Evolutionary conservation across 2,329 filamentous ascomycete species (phyloP).

Genomic region (Diaporthe destruens): DNA sequence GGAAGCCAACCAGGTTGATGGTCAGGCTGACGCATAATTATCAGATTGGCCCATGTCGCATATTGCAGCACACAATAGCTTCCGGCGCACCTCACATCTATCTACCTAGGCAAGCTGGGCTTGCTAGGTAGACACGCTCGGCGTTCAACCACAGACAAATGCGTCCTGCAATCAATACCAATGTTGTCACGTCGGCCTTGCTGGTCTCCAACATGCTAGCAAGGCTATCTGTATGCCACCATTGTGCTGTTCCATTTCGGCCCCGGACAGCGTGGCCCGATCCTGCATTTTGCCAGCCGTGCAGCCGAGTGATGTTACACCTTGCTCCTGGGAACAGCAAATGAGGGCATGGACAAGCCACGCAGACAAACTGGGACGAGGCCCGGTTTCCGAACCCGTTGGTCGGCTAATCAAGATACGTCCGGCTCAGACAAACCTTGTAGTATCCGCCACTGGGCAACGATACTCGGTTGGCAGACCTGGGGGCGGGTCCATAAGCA

Average conservation of each 20-base stretch:
- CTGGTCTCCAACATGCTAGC: background rate
- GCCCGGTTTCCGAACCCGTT: conserved; percentile 19
- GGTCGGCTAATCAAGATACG: conserved; percentile 2
- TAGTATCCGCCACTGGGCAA: conserved; percentile 8
- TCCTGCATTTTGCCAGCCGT: conserved; percentile 22
- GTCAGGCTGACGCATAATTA: conserved; percentile 23
- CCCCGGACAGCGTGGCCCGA: conserved; percentile 27
- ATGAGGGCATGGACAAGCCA: conserved; percentile 20
- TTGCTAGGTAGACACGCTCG: background rate
- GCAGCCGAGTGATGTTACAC: conserved; percentile 1
- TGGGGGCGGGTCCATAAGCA: conserved; percentile 8
- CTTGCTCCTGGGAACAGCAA: background rate
- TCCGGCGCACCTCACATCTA: background rate
- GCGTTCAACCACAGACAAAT: background rate
- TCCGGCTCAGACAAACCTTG: background rate
- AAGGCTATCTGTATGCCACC: conserved; percentile 8
- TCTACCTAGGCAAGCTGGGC: too few relatives aligned
- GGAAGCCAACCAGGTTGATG: conserved; percentile 18
- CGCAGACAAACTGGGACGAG: conserved; percentile 13
- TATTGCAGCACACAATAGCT: conserved; percentile 5
- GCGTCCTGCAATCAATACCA: background rate
- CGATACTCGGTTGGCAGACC: background rate
- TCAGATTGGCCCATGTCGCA: conserved; percentile 20
- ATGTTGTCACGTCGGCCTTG: background rate
- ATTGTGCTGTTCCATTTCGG: background rate